Evolutionary conservation across 2,329 filamentous ascomycete genomes (phyloP).

Genomic region (Phialophora expanda): DNA sequence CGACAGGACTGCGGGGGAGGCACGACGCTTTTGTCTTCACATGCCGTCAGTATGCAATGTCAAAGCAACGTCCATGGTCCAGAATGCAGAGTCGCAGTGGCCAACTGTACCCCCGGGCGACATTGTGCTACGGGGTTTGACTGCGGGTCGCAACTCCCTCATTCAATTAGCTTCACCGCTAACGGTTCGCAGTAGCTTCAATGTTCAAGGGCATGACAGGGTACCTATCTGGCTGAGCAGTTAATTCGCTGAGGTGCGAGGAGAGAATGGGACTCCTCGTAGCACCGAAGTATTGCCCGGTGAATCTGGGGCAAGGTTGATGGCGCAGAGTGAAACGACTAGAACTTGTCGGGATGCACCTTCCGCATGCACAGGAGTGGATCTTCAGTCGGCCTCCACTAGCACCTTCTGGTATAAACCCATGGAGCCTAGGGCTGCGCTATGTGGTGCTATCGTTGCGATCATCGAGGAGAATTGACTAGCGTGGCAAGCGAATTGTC

Average conservation of each 20-base stretch:
- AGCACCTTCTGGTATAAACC: conserved; percentile 3
- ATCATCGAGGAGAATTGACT: conserved; percentile 10
- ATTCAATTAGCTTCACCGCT: not conserved
- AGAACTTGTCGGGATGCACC: conserved; percentile 19
- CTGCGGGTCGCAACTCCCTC: conserved; percentile 2
- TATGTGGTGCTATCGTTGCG: conserved; percentile 8
- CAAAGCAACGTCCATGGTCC: not conserved
- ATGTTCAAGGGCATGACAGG: not conserved
- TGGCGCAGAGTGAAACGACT: conserved; percentile 23
- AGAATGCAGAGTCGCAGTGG: conserved; percentile 2
- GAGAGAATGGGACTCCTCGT: conserved; percentile 1
- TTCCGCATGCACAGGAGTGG: conserved; percentile 20
- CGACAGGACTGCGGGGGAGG: conserved; percentile 13
- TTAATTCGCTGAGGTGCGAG: conserved; percentile 3
- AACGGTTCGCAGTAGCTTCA: not conserved
- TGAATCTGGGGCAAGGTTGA: conserved; percentile 20
- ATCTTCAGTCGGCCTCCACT: conserved; percentile 2
- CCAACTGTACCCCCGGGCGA: not conserved
- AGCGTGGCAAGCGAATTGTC: conserved; percentile 7
- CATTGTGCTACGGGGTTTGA: conserved; percentile 7
- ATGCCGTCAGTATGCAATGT: conserved; percentile 9
- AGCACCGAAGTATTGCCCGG: conserved; percentile 6
- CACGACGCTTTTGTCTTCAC: conserved; percentile 10
- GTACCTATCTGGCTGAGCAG: not conserved
- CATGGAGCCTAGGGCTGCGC: not conserved